Base-by-base conservation (phyloP, 768 basidiomycete genomes). In the Melanogaster broomeanus region DNA sequence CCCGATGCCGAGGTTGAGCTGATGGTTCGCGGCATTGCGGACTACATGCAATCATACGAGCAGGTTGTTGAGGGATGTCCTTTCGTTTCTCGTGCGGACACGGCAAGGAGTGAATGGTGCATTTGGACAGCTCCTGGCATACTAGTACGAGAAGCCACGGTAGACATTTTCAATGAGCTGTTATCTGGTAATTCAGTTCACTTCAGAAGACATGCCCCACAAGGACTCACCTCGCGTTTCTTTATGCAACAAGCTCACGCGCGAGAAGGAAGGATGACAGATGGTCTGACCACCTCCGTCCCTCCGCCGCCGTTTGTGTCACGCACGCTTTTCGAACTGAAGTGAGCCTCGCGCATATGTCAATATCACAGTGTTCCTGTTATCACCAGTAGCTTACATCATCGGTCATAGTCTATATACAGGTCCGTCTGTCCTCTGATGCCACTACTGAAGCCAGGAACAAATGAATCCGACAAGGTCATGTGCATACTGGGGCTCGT, bases 141-240 rank as follows among this genome's bases (percentile, higher is more conserved):
- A 80, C 44, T 73, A 7, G 81, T 94, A 30, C 83, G 92, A 21
- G 88, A 92, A 27, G 76, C 81, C 15, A 89, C 92, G 0, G 82
- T 98, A 28, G 89, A 93, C 51, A 74, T 97, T 42, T 85, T 98
- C 58, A 87, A 91, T 63, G 83, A 85, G 54, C 64, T 98, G 33
- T 22, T 86, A 86, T 63, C 82, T 90, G 18, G 95, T 96, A 65
- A 60, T 84, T 70, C 40, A 42, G 39, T 53, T 35, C 37, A 5
- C 41, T 3, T 45, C 5, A n/a, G 1, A n/a, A n/a, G n/a, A n/a
- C 8, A 3, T 27, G 16, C 25, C 9, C 30, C 38, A 34, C 37
- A 21, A 13, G 19, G 2, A 45, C 42, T 60, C 39, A 52, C 30
- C n/a, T n/a, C n/a, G n/a, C n/a, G n/a, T n/a, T n/a, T n/a, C n/a